A percentile compares a stretch with the other conserved stretches of the same genome.
Conservation (phyloP, 192 early-diverging fungal species). For the Linnemannia schmuckeri region DNA sequence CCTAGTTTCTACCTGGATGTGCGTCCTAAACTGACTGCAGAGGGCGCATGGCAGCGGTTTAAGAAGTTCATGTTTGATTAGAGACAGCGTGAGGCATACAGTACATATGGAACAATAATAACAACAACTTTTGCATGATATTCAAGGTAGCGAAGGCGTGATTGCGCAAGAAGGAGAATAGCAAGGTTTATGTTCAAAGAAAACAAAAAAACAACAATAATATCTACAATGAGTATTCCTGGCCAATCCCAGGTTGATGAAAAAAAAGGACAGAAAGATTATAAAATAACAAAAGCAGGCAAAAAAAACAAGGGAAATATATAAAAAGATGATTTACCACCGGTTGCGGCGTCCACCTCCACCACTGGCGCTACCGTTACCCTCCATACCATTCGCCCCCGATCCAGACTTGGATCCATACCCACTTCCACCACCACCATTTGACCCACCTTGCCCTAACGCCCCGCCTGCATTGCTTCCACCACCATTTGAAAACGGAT, state of each 20-base stretch:
- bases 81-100: not conserved
- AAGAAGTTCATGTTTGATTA: slow-evolving; percentile 48
- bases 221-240: not conserved
- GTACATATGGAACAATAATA: not conserved
- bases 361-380: slow-evolving; percentile 12
- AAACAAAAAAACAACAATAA: not conserved
- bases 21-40: slow-evolving; percentile 78
- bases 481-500: slow-evolving; percentile 19
- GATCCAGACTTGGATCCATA: slow-evolving; percentile 22
- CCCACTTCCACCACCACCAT: not conserved
- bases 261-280: not conserved
- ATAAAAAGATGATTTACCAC: slow-evolving; percentile 18
- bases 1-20: slow-evolving; percentile 89
- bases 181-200: not conserved
- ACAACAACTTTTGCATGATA: not conserved
- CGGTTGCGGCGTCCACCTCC: slow-evolving; percentile 33
- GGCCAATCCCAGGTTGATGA: not conserved
- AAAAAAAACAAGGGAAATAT: not conserved
- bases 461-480: slow-evolving; percentile 11
- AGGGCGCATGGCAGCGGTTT: slow-evolving; percentile 71
- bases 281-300: not conserved
- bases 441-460: not conserved
- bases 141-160: not conserved
- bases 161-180: not conserved
- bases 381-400: slow-evolving; percentile 5